Base-by-base conservation (phyloP, 2,329 filamentous ascomycete species). In the Celoporthe dispersa region DNA sequence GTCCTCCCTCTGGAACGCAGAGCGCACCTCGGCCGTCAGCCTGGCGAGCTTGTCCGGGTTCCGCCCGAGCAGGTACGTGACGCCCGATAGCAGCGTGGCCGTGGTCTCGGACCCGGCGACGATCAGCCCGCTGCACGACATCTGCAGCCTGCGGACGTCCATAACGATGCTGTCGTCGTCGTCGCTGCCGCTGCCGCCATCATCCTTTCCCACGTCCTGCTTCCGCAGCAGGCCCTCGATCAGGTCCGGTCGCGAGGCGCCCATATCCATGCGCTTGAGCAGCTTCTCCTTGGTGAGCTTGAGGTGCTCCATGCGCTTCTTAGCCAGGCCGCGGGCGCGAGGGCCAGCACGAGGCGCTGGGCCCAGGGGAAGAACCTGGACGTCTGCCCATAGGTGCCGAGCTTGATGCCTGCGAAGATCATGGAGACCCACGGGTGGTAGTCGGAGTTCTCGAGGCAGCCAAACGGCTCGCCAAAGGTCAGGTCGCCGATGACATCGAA, bases 11-110 rank as follows among this genome's bases (percentile, higher is more conserved):
- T 71, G 66, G 66, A 82, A 82, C 2, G 75, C 51, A 1, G 73
- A 70, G 7, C 80, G 77, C 3, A 84, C 74, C 74, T 84, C 81
- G 1, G 75, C n/a, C 6, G 73, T 74, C 39, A 83, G 48, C 37
- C 72, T 79, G 14, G 74, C 48, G n/a, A 78, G 69, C 14, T 68
- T 68, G 0, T 74, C 57, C 2, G 77, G 77, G 41, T 79, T 76
- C 6, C 59, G 67, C 7, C 74, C 64, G 12, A 76, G 71, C 25
- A 72, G 59, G 64, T 69, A 73, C 35, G 68, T 71, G 65, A 69
- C 64, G 19, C 65, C 72, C 2, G 72, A 72, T 39, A 73, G 53
- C 31, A 71, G 33, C 12, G 68, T 72, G n/a, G 72, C 70, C 55
- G 72, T 73, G 37, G 72, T 73, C 68, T 73, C 72, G n/a, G 64